Percentiles rank a stretch among this genome's conserved stretches.
Conservation (phyloP, 805 yeast genomes). For the Saturnispora sanitii region DNA sequence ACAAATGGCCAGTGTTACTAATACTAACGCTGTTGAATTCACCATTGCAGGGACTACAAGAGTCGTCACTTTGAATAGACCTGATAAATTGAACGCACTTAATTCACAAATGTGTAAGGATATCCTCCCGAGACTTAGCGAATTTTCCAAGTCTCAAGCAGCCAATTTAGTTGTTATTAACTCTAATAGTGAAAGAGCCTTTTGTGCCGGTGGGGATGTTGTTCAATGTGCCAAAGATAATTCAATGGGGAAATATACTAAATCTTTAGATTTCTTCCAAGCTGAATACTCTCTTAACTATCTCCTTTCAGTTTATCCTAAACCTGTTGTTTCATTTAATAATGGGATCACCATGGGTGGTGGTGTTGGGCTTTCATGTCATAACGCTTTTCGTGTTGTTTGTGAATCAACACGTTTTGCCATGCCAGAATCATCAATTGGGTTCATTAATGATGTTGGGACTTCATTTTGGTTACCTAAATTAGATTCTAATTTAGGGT, state of each 20-base stretch:
- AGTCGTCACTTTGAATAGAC: constrained; percentile 67
- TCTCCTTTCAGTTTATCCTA: constrained; percentile 67
- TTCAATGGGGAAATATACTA: constrained; percentile 32
- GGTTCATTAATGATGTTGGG: constrained; percentile 94
- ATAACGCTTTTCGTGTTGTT: constrained; percentile 88
- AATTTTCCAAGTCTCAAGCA: constrained; percentile 60
- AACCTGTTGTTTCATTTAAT: constrained; percentile 79
- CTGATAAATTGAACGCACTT: constrained; percentile 76
- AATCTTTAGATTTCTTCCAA: constrained; percentile 59
- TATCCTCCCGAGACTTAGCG: constrained; percentile 63
- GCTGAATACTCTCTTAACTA: constrained; percentile 76
- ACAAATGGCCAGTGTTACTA: too few relatives aligned
- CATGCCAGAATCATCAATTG: constrained; percentile 97
- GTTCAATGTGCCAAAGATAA: constrained; percentile 64
- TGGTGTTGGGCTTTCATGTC: constrained; percentile 87
- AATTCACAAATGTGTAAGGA: constrained; percentile 64
- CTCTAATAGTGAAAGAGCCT: constrained; percentile 56
- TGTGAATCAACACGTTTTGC: constrained; percentile 86
- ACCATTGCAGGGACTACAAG: constrained; percentile 55
- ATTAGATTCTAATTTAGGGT: constrained; percentile 73
- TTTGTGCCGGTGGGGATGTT: constrained; percentile 97
- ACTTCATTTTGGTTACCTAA: constrained; percentile 82
- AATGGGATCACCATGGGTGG: constrained; percentile 98
- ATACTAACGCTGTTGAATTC: constrained; percentile 41
- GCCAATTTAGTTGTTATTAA: constrained; percentile 60